These are phyloP conservation scores for Floccularia luteovirens DNA, from an alignment of 768 basidiomycete species.

Conservation along the genomic window DNA sequence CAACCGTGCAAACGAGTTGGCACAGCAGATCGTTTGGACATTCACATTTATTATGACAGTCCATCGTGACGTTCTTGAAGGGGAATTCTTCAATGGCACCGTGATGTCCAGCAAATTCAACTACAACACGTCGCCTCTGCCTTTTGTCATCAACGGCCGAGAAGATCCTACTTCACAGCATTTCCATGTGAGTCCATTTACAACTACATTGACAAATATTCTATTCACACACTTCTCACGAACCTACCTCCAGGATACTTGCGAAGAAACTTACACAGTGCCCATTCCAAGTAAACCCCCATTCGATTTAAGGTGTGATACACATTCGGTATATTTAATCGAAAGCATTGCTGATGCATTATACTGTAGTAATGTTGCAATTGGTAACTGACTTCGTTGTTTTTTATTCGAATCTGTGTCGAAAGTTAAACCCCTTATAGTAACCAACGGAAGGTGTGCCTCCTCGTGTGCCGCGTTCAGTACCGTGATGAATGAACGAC, in stretches of 20 bases:
- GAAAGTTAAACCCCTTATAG: constrained; percentile 12
- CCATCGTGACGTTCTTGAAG: constrained; percentile 38
- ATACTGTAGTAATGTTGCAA: constrained; percentile 30
- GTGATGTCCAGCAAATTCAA: constrained; percentile 28
- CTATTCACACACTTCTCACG: neutral
- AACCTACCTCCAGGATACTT: constrained; percentile 25
- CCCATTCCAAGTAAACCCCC: constrained; percentile 30
- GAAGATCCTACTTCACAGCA: constrained; percentile 38
- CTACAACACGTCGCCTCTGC: constrained; percentile 34
- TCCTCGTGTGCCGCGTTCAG: constrained; percentile 61
- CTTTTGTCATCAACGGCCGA: constrained; percentile 34
- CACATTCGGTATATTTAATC: neutral
- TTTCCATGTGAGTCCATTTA: constrained; percentile 29
- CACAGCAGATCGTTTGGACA: constrained; percentile 42
- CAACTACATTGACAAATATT: neutral
- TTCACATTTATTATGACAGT: constrained; percentile 38
- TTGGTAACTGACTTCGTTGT: constrained; percentile 20
- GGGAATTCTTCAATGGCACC: constrained; percentile 40
- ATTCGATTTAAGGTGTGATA: constrained; percentile 28
- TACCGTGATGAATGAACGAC: constrained; percentile 52
- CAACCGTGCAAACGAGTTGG: constrained; percentile 45
- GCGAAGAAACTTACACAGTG: constrained; percentile 25
- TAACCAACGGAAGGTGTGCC: constrained; percentile 41
- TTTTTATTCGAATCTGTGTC: neutral
- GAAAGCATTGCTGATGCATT: neutral